Percentiles rank a stretch among this genome's conserved stretches.
Conservation (phyloP, 768 basidiomycete genomes). For the Termitomyces sp. region DNA sequence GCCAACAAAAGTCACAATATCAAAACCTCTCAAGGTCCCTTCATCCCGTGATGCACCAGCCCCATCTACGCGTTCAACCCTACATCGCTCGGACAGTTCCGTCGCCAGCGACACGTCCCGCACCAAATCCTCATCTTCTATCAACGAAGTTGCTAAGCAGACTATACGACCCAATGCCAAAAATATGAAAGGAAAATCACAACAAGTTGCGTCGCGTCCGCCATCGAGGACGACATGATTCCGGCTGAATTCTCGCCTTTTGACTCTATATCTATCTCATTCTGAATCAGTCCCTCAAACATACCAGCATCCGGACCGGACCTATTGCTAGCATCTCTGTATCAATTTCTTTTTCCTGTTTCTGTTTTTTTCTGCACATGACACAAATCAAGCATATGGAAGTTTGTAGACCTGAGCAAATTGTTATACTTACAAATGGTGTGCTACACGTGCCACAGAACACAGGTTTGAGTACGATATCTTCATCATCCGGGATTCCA, state of each 20-base stretch:
- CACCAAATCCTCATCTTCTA: background rate
- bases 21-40: constrained; percentile 10
- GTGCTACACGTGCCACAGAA: background rate
- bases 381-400: background rate
- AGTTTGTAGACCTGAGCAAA: background rate
- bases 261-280: constrained; percentile 7
- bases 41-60: constrained; percentile 6
- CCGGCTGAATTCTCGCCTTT: background rate
- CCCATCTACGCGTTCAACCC: constrained; percentile 1
- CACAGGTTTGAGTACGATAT: background rate
- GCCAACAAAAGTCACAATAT: constrained; percentile 1
- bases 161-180: background rate
- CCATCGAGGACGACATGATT: constrained; percentile 1
- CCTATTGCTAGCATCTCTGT: constrained; percentile 1
- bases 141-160: background rate
- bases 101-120: background rate
- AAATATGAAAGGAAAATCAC: background rate
- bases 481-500: no score
- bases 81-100: background rate
- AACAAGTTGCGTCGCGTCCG: background rate
- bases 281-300: background rate
- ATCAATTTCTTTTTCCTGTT: constrained; percentile 3
- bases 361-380: background rate
- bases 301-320: background rate
- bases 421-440: background rate